Percentiles rank a stretch among this genome's conserved stretches.
Evolutionary conservation across 2,329 filamentous ascomycete genomes (phyloP).

Genomic region (Sclerotinia spermophila): DNA sequence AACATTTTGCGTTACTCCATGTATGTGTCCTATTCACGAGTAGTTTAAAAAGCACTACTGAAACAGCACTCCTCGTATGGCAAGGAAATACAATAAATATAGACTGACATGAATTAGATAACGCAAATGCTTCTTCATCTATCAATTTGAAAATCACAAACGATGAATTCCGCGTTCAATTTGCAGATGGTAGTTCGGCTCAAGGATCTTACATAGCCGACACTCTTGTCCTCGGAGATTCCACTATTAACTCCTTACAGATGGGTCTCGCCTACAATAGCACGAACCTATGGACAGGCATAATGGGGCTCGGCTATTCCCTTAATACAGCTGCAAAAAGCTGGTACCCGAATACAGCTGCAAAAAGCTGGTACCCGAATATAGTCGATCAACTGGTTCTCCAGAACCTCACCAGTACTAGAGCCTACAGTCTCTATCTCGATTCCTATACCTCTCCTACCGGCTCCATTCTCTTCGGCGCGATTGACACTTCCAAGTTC

Average conservation of each 20-base stretch:
- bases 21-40: constrained; percentile 40
- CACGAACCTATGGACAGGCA: constrained; percentile 48
- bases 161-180: constrained; percentile 50
- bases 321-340: too few species aligned
- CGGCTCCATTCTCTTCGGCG: constrained; percentile 43
- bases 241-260: constrained; percentile 47
- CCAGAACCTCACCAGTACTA: constrained; percentile 43
- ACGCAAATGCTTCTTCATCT: neutral
- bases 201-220: constrained; percentile 47
- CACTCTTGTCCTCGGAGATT: constrained; percentile 43
- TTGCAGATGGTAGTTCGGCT: constrained; percentile 53
- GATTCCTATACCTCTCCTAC: constrained; percentile 33
- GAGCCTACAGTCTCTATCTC: constrained; percentile 39
- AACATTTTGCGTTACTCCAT: constrained; percentile 39
- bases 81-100: neutral
- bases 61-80: too few species aligned
- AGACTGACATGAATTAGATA: neutral
- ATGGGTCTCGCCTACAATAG: constrained; percentile 52
- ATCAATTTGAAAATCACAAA: neutral
- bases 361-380: constrained; percentile 34
- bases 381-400: constrained; percentile 37
- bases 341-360: constrained; percentile 33
- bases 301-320: constrained; percentile 56
- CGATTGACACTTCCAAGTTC: constrained; percentile 45
- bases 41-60: neutral